Percentiles rank a stretch among this genome's conserved stretches.
phyloP scores from a whole-genome alignment of 2,329 filamentous ascomycete genomes.

The Ilyonectria sp. region DNA sequence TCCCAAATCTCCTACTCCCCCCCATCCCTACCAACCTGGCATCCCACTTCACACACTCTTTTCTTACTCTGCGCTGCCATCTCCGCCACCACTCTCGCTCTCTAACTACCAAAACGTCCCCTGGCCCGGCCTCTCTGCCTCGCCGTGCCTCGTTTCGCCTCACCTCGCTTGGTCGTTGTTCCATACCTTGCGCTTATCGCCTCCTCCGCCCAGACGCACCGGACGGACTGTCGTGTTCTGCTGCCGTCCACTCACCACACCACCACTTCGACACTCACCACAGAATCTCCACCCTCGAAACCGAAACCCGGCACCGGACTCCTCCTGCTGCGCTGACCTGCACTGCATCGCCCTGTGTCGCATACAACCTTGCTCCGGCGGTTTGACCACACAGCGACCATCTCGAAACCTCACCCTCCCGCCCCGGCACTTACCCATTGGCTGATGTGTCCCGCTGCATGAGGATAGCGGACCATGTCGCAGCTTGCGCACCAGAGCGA shows the following conservation, averaged over 20 bases:
- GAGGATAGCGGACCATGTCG: constrained; percentile 65
- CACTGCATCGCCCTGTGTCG: constrained; percentile 39
- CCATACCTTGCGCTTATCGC: constrained; percentile 21
- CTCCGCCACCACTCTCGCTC: constrained; percentile 17
- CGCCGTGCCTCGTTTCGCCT: constrained; percentile 26
- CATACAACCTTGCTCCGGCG: constrained; percentile 47
- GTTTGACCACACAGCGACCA: constrained; percentile 48
- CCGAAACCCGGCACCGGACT: constrained; percentile 30
- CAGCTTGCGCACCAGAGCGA: constrained; percentile 65
- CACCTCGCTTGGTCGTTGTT: constrained; percentile 15
- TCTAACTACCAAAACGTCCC: constrained; percentile 13
- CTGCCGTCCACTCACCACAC: constrained; percentile 19
- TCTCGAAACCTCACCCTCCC: constrained; percentile 53
- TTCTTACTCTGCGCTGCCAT: constrained; percentile 7
- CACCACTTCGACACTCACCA: constrained; percentile 26
- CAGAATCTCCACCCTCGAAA: constrained; percentile 33
- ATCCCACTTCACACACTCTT: constrained; percentile 27
- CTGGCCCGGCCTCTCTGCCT: constrained; percentile 23
- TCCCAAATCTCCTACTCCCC: constrained; percentile 13
- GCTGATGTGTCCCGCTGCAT: constrained; percentile 49
- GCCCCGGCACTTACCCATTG: constrained; percentile 42
- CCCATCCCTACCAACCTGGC: constrained; percentile 8
- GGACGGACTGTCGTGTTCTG: constrained; percentile 7
- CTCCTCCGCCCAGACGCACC: constrained; percentile 2
- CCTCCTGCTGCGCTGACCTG: constrained; percentile 27